A percentile compares a stretch with the other conserved stretches of the same genome.
These are phyloP conservation scores for Leucoagaricus sp. DNA, from an alignment of 1,284 basidiomycete genomes.

Conservation along the genomic window DNA sequence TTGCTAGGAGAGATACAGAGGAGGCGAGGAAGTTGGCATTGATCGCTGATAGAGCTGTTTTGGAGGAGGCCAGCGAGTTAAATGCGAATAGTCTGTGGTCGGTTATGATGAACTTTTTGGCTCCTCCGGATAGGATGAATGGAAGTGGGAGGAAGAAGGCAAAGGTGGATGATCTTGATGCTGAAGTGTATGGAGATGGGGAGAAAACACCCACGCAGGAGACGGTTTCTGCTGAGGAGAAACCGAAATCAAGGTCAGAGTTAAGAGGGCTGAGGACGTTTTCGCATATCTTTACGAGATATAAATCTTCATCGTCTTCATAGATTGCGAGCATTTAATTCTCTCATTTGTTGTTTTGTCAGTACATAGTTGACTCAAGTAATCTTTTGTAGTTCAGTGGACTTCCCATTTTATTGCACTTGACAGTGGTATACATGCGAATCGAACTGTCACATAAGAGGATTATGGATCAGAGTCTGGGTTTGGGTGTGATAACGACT, in stretches of 20 bases:
- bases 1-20: constrained; percentile 72
- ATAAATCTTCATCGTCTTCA: not conserved
- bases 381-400: not conserved
- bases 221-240: not conserved
- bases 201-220: not conserved
- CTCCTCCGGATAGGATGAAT: constrained; percentile 34
- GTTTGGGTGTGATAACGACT: constrained; percentile 30
- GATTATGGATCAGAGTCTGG: constrained; percentile 36
- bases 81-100: constrained; percentile 75
- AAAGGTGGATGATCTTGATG: not conserved
- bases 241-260: not conserved
- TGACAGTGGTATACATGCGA: constrained; percentile 2
- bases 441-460: not conserved
- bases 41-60: constrained; percentile 65
- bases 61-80: constrained; percentile 54
- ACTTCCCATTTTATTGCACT: not conserved
- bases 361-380: too few relatives aligned
- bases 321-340: too few relatives aligned
- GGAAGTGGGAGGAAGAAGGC: constrained; percentile 8
- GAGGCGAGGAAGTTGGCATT: constrained; percentile 72
- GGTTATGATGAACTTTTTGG: constrained; percentile 61
- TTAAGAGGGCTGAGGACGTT: not conserved
- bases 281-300: constrained; percentile 1
- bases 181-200: not conserved
- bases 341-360: too few relatives aligned